Evolutionary conservation across 495 filamentous ascomycete genomes (phyloP), one percentile per base, ranked within the genome.

Genomic region (Daldinia decipiens): DNA sequence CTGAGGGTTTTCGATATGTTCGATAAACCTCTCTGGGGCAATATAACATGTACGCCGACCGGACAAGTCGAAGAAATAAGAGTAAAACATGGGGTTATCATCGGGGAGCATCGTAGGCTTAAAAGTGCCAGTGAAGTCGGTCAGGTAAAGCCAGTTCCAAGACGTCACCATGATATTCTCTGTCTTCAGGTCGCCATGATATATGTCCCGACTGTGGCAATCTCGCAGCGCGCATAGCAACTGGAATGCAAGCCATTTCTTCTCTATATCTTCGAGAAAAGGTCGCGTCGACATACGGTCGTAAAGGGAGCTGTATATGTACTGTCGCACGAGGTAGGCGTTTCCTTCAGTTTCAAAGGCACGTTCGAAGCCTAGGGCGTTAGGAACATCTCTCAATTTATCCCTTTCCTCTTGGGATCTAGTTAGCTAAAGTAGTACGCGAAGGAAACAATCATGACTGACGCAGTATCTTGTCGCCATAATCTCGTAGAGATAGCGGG

Each of bases 101-200:
- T 97, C 94, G 17, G 96, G 96, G 34, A 99, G 85, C 78, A 92
- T 95, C 13, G 94, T 93, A 38, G 93, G 95, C 74, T 99, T 99
- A 83, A 97, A 98, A 1, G 92, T 92, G 4, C 93, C 91, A 21
- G 95, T 97, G 78, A 98, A 99, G 77, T 99, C 96, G 3, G 94
- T 88, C 11, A 99, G 87, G 78, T 98, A 98, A 13, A 99, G 89
- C 96, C 96, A 99, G 80, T 98, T 97, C 96, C 96, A 99, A 27
- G 96, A 97, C 0, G 96, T 99, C 45, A 98, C 94, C 55, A 99
- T 83, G 31, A 93, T 87, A 73, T 98, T 99, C 79, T 98, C 95
- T 0, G 95, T 93, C 81, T 99, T 99, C 80, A 99, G 98, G 77
- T 99, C 96, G 38, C 96, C 96, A 78, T 99, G 96, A 78, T 92